Base-by-base conservation (phyloP, 1,284 basidiomycete genomes). In the Pisolithus thermaeus region DNA sequence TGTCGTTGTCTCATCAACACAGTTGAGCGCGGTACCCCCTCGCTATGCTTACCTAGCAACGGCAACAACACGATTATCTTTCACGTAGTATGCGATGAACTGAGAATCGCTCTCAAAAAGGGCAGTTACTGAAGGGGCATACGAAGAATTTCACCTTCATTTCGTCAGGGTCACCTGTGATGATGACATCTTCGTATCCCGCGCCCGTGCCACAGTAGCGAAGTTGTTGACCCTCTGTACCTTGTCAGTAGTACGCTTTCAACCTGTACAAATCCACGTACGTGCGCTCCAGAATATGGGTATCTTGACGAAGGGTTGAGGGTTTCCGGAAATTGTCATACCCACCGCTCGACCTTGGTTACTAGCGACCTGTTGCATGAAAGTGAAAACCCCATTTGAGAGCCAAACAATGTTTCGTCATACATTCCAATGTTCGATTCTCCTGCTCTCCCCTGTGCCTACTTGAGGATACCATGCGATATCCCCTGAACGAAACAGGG, bases 341-440 rank as follows among this genome's bases (percentile, higher is more conserved):
- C 87, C 93, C 20, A 90, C 87, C 7, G 87, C 81, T 50, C 92
- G 82, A 2, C 92, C 94, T 59, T 96, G 89, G 67, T 92, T 92
- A 40, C 84, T 81, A 20, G 89, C 88, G 53, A 91, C 86, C 80
- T 89, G 66, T 27, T 52, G 66, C 22, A 30, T 7, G 23, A 36
- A 40, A 20, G 30, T 35, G 50, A n/a, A 35, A 50, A 41, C 46
- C 65, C 61, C 62, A 57, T 49, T n/a, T 23, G 27, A 39, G 45
- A 20, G 11, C 12, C 22, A 25, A 14, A 39, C 4, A 25, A 53
- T 54, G 40, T 50, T 32, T 18, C 16, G 22, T 22, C 55, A 42
- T 51, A 90, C 89, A 69, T 91, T 94, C 92, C 92, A 96, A 70
- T 96, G 93, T 70, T 96, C 93, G 56, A 95, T 87, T 41, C 92